Evolutionary conservation across 805 yeast genomes (phyloP).

Genomic region (Metschnikowia proteae): DNA sequence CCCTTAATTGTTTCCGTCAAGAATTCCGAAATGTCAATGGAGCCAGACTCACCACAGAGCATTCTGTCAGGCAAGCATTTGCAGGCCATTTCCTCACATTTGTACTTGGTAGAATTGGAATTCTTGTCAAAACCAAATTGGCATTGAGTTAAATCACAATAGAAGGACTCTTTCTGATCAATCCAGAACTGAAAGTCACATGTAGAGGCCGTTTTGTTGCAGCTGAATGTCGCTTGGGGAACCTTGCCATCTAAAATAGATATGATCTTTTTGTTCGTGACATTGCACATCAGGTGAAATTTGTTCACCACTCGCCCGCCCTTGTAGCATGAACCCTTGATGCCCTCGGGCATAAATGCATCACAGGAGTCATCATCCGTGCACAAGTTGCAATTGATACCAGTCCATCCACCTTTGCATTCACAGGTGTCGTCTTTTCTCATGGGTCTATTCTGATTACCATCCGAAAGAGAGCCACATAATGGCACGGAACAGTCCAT

Average conservation of each 20-base stretch:
- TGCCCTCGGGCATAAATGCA: constrained; percentile 79
- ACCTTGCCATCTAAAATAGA: constrained; percentile 72
- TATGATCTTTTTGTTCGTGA: constrained; percentile 82
- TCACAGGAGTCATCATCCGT: constrained; percentile 70
- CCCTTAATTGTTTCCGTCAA: constrained; percentile 85
- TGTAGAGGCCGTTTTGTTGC: constrained; percentile 58
- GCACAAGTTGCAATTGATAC: constrained; percentile 92
- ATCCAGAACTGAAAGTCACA: constrained; percentile 98
- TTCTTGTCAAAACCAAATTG: constrained; percentile 58
- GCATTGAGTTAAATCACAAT: constrained; percentile 79
- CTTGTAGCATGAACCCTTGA: constrained; percentile 84
- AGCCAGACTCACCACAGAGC: constrained; percentile 92
- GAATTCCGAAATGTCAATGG: constrained; percentile 92
- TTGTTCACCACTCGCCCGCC: constrained; percentile 78
- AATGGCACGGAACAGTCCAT: constrained; percentile 83
- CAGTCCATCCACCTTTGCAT: constrained; percentile 87
- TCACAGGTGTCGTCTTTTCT: constrained; percentile 56
- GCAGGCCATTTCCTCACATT: constrained; percentile 76
- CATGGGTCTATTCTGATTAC: constrained; percentile 58
- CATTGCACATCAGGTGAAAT: constrained; percentile 90
- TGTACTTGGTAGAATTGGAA: constrained; percentile 67
- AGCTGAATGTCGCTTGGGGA: constrained; percentile 91
- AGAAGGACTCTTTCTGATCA: constrained; percentile 83
- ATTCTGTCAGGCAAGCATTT: constrained; percentile 87
- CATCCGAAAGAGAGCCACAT: constrained; percentile 78